phyloP scores from a whole-genome alignment of 169 alveolate species.

The Cryptosporidium ubiquitum region DNA sequence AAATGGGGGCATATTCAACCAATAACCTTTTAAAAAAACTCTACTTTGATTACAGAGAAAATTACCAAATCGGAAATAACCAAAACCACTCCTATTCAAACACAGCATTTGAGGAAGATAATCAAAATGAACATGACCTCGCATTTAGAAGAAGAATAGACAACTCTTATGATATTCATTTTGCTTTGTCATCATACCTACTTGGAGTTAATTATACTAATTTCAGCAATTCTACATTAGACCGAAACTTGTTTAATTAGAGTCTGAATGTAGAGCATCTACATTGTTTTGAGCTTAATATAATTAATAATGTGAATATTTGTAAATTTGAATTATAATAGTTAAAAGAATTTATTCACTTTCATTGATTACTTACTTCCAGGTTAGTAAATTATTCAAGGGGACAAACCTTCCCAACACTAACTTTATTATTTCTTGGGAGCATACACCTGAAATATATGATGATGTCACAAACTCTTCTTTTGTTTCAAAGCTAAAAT shows the following conservation, averaged over 20 bases:
- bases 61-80: background rate
- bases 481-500: background rate
- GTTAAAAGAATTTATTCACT: background rate
- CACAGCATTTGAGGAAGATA: background rate
- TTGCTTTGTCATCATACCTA: conserved; percentile 28
- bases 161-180: background rate
- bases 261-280: conserved; percentile 36
- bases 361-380: conserved; percentile 52
- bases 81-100: background rate
- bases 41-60: conserved; percentile 32
- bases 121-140: background rate
- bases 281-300: conserved; percentile 15
- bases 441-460: conserved; percentile 46
- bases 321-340: background rate
- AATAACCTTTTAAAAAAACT: background rate
- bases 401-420: conserved; percentile 54
- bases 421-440: conserved; percentile 56
- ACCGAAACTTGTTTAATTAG: background rate
- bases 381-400: conserved; percentile 33
- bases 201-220: conserved; percentile 51
- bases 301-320: background rate
- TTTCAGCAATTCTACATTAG: conserved; percentile 6
- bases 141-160: background rate
- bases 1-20: conserved; percentile 46
- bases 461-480: conserved; percentile 44